Base-by-base conservation (phyloP, 768 basidiomycete genomes). In the Cubamyces lactineus region DNA sequence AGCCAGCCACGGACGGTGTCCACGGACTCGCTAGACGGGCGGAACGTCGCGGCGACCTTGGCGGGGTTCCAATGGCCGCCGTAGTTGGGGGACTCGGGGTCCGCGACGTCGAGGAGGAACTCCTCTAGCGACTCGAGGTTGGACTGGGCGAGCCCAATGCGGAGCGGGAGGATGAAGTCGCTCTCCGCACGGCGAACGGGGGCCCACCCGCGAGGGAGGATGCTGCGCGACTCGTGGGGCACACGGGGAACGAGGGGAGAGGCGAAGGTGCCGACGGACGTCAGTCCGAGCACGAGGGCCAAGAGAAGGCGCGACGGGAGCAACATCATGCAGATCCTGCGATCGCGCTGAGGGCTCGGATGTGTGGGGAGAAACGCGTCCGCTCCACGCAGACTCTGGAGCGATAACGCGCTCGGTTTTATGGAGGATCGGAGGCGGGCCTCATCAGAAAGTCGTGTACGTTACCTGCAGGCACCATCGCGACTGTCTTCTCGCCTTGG, bases 21-120 rank as follows among this genome's bases (percentile, higher is more conserved):
- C 46, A 83, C 72, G 7, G 79, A 73, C 41, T 81, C 78, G 2
- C 62, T 57, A 38, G 73, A 76, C 16, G 84, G 81, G 5, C 79
- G 72, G 70, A 86, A 86, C 2, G 76, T 75, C 17, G 77, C 69
- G 3, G 79, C 75, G 16, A 84, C 75, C 54, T 80, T 68, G 3
- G 74, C 74, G 4, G 83, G 69, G 8, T 76, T 67, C 76, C 80
- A 83, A 67, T 85, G 83, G 52, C 80, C 72, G 1, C 83, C 83
- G 64, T 83, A 85, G 64, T 73, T 74, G 5, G 75, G 73, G 0
- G 83, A 84, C 23, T 79, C 78, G 1, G 84, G 83, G 59, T 84
- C 78, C 2, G 84, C 80, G 17, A 85, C 79, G 26, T 77, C 77
- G 65, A 78, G 69, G 21, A 85, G 76, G 57, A 77, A 71, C 7